Conservation (phyloP, 2,329 filamentous ascomycete genomes). For the Phoma herbarum region DNA sequence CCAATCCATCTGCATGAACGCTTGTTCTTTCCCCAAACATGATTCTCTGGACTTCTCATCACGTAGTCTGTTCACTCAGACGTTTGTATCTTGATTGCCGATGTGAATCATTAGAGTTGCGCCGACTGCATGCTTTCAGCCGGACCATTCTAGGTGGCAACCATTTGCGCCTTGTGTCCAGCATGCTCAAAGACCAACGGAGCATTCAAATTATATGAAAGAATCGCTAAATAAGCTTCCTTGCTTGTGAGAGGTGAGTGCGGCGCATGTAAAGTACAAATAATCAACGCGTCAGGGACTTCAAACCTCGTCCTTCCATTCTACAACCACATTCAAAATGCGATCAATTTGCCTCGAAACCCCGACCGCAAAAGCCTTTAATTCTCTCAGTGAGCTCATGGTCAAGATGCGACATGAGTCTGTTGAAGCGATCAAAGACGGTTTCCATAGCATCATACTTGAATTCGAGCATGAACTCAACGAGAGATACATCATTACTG, state of each 20-base stretch:
- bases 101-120: not conserved
- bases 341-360: not conserved
- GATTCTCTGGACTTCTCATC: not conserved
- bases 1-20: not conserved
- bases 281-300: not conserved
- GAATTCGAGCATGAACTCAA: not conserved
- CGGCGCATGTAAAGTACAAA: not conserved
- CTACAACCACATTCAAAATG: not conserved
- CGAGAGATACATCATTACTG: conserved; percentile 1
- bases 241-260: not conserved
- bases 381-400: not conserved
- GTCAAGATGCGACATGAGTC: not conserved
- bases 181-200: not conserved
- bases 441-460: not conserved
- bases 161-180: not conserved
- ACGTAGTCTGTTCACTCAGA: too few relatives aligned
- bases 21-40: not conserved
- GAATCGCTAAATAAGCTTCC: not conserved
- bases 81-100: not conserved
- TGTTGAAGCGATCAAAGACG: conserved; percentile 1
- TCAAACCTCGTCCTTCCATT: not conserved
- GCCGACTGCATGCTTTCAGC: not conserved
- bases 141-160: not conserved
- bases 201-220: not conserved
- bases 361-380: not conserved